These are phyloP conservation scores for Herpetospermum pedunculosum DNA, from an alignment of 306 rosid species.

Conservation along the genomic window DNA sequence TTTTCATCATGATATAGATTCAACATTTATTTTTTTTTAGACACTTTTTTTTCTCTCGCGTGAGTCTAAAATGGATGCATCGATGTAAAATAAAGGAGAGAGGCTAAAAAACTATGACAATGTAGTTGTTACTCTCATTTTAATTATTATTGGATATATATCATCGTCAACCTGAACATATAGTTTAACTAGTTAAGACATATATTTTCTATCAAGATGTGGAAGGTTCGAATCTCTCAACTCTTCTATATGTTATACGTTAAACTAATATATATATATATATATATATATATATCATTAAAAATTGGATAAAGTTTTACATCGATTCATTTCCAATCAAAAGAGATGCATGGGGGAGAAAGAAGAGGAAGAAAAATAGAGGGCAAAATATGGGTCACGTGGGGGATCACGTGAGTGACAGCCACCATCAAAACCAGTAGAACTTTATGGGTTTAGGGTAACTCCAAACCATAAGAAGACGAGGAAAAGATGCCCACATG, in stretches of 20 bases:
- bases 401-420: constrained; percentile 21
- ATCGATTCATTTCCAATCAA: not conserved
- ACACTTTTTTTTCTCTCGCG: too few relatives aligned
- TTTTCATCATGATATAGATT: too few relatives aligned
- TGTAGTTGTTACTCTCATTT: too few relatives aligned
- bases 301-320: not conserved
- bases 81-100: too few relatives aligned
- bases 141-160: not conserved
- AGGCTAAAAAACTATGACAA: not conserved
- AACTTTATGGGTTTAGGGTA: constrained; percentile 3
- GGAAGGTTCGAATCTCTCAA: too few relatives aligned
- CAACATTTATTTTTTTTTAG: too few relatives aligned
- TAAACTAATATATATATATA: too few relatives aligned
- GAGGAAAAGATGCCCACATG: not conserved
- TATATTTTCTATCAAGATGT: too few relatives aligned
- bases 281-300: too few relatives aligned
- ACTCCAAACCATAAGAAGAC: constrained; percentile 5
- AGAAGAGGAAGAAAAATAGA: not conserved
- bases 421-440: not conserved
- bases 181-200: too few relatives aligned
- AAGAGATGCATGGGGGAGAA: not conserved
- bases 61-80: not conserved
- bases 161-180: too few relatives aligned
- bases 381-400: constrained; percentile 1
- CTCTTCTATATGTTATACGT: too few relatives aligned